These are phyloP conservation scores for Dryadomyces quercus-mongolicae DNA, from an alignment of 2,329 filamentous ascomycete genomes.

Conservation along the genomic window DNA sequence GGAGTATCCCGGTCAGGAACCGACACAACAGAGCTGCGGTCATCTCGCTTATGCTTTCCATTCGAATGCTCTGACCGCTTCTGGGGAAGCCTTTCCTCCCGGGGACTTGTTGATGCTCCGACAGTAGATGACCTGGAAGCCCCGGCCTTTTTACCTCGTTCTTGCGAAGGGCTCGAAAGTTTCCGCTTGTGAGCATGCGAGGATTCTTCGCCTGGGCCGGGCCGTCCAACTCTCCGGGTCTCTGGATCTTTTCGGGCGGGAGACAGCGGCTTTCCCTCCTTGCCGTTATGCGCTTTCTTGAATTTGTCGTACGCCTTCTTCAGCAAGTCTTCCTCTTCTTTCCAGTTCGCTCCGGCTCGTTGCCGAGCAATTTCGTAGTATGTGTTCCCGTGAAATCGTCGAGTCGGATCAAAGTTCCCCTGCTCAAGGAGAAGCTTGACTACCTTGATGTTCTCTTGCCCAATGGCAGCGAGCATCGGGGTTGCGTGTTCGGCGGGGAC, in stretches of 20 bases:
- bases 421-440: conserved; percentile 70
- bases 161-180: conserved; percentile 35
- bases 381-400: conserved; percentile 60
- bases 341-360: conserved; percentile 76
- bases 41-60: conserved; percentile 13
- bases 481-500: conserved; percentile 64
- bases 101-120: conserved; percentile 26
- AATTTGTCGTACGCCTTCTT: conserved; percentile 63
- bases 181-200: conserved; percentile 31
- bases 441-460: conserved; percentile 75
- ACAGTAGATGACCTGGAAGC: conserved; percentile 16
- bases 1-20: conserved; percentile 42
- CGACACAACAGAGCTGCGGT: conserved; percentile 32
- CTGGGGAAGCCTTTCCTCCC: conserved; percentile 28
- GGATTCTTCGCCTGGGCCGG: conserved; percentile 31
- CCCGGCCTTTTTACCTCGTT: conserved; percentile 28
- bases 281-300: conserved; percentile 34
- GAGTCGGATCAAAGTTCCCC: conserved; percentile 69
- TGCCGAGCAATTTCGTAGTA: conserved; percentile 82
- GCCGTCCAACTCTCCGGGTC: conserved; percentile 28
- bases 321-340: conserved; percentile 72
- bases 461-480: conserved; percentile 88
- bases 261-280: conserved; percentile 35
- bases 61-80: background rate
- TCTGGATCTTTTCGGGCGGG: conserved; percentile 31